Percentiles rank a stretch among this genome's conserved stretches.
Evolutionary conservation across 768 basidiomycete species (phyloP).

Genomic region (Russula virescens): DNA sequence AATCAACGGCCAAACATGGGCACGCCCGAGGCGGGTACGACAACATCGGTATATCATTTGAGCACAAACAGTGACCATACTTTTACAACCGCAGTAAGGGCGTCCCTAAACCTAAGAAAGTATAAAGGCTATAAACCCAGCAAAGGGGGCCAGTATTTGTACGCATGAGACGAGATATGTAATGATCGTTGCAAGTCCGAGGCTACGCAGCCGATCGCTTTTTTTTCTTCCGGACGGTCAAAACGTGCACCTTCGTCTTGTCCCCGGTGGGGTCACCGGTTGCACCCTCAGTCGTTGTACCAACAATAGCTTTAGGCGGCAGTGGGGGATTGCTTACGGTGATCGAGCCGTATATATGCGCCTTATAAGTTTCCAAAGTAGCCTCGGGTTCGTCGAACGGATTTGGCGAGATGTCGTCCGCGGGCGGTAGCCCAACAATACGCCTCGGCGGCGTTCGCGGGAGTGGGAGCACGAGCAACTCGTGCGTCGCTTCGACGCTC

Average conservation of each 20-base stretch:
- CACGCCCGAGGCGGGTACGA: neutral
- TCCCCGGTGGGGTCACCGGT: conserved; percentile 18
- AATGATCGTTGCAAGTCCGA: neutral
- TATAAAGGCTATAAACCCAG: too few relatives aligned
- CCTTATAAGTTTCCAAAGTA: conserved; percentile 54
- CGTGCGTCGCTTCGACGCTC: neutral
- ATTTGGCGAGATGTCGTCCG: conserved; percentile 54
- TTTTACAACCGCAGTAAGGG: neutral
- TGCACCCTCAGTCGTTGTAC: conserved; percentile 18
- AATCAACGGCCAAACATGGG: too few relatives aligned
- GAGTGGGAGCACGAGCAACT: conserved; percentile 33
- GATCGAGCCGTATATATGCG: conserved; percentile 55
- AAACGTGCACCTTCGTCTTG: conserved; percentile 44
- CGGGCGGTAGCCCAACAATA: conserved; percentile 28
- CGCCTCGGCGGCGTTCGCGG: conserved; percentile 47
- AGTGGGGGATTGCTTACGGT: conserved; percentile 44
- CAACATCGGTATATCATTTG: neutral
- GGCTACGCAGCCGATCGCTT: conserved; percentile 25
- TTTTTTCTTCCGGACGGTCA: conserved; percentile 54
- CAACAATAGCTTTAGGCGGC: conserved; percentile 26
- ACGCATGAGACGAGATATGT: too few relatives aligned
- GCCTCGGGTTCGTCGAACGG: conserved; percentile 61
- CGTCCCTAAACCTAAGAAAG: too few relatives aligned
- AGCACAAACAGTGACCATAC: neutral
- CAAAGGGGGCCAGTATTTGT: too few relatives aligned